Base-by-base conservation (phyloP, 1,284 basidiomycete species). In the Fomes fomentarius region DNA sequence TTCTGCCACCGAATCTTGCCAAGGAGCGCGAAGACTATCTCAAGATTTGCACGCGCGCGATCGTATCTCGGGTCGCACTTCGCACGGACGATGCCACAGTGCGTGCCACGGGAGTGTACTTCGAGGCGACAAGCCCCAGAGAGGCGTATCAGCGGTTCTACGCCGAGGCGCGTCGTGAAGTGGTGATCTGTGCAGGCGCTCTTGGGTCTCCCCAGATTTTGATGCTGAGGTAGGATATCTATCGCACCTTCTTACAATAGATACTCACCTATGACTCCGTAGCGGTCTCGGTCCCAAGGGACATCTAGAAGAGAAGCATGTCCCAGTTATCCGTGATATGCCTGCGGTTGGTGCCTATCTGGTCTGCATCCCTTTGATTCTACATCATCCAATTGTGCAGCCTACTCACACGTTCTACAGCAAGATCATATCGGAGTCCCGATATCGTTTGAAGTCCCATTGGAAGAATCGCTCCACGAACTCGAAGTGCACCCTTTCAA, bases 391-490 rank as follows among this genome's bases (percentile, higher is more conserved):
- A 11, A 4, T 14, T 24, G 31, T 17, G 7, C 22, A 37, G 19
- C 19, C 17, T 31, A 17, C 47, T 46, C 26, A 55, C 11, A 1
- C 7, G 2, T 8, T 9, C 17, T 30, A 14, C 24, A 74, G 71
- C 66, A 70, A 67, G 71, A 73, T 50, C 72, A 73, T 47, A 52
- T 70, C 15, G 67, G 62, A 5, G 63, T 69, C 4, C 63, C 68
- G 9, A 21, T 68, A 4, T 60, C 62, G 17, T 73, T 65, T 50
- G 56, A 66, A 46, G 62, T 64, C 2, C 71, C 69, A 0, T 43
- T 73, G 46, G 30, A 50, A 4, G 67, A 72, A 39, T 69, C 66
- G 14, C 44, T 71, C 4, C 59, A 58, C 10, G 39, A 48, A 3
- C 56, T 61, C 1, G 50, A 66, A 44, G 47, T 21, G 4, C 53